Percentiles rank a stretch among this genome's conserved stretches.
These are phyloP conservation scores for Ophiostoma novo-ulmi DNA, from an alignment of 2,329 filamentous ascomycete genomes.

Conservation along the genomic window DNA sequence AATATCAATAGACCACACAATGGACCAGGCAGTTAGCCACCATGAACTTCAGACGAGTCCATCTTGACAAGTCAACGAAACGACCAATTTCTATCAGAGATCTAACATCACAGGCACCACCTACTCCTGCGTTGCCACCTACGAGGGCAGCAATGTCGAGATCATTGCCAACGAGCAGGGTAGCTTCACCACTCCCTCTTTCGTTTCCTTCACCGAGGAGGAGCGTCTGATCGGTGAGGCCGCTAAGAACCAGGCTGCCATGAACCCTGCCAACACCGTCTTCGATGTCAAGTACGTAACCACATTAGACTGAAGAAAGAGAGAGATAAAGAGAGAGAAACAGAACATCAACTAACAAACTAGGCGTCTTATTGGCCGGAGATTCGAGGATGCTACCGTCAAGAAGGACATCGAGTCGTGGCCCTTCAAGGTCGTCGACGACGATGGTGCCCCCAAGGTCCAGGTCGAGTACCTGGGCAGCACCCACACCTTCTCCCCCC, in stretches of 20 bases:
- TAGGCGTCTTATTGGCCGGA: conserved; percentile 94
- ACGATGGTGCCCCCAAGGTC: conserved; percentile 81
- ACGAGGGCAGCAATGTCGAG: conserved; percentile 98
- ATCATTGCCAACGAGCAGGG: conserved; percentile 99
- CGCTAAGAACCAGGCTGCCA: conserved; percentile 99
- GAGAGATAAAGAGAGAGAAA: too few relatives aligned
- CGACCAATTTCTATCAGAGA: neutral
- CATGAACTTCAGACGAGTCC: neutral
- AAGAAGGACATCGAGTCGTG: conserved; percentile 99
- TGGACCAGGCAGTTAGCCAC: too few relatives aligned
- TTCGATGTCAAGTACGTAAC: conserved; percentile 77
- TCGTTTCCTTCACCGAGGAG: conserved; percentile 98
- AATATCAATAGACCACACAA: neutral
- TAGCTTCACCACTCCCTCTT: conserved; percentile 97
- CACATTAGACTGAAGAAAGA: neutral
- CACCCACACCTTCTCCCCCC: conserved; percentile 92
- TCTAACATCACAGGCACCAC: conserved; percentile 68
- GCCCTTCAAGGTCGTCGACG: conserved; percentile 97
- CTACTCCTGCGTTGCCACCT: conserved; percentile 99
- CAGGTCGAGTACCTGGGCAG: conserved; percentile 94
- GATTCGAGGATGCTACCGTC: conserved; percentile 90
- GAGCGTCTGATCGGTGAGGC: conserved; percentile 99
- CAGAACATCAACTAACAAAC: neutral
- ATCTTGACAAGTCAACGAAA: neutral
- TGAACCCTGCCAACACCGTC: conserved; percentile 97